These are phyloP conservation scores for Puccinellia tenuiflora DNA, from an alignment of 176 grass and related monocot species.

Conservation along the genomic window DNA sequence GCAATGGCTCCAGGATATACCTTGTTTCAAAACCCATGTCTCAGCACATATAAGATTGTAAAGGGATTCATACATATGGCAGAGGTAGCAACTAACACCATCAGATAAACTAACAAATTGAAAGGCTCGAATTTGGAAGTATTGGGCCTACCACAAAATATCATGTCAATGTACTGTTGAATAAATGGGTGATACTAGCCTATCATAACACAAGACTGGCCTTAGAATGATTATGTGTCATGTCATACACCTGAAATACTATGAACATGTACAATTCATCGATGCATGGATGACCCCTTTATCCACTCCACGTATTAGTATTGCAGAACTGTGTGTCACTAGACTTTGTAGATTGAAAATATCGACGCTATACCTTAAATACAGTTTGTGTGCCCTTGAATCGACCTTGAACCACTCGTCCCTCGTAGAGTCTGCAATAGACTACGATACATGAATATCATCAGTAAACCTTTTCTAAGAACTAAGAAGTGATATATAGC, in stretches of 20 bases:
- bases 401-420: conserved; percentile 78
- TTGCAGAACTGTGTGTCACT: background rate
- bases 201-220: background rate
- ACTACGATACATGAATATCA: conserved; percentile 45
- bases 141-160: conserved; percentile 1
- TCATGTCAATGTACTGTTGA: conserved; percentile 1
- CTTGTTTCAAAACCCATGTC: conserved; percentile 55
- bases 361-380: conserved; percentile 60
- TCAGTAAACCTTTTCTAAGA: conserved; percentile 11
- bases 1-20: conserved; percentile 73
- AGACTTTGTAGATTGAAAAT: background rate
- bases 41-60: conserved; percentile 44
- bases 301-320: background rate
- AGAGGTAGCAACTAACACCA: conserved; percentile 14
- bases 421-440: conserved; percentile 81
- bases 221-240: background rate
- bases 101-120: conserved; percentile 3
- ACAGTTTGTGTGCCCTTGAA: conserved; percentile 51
- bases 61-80: conserved; percentile 30
- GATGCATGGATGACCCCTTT: background rate
- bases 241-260: background rate
- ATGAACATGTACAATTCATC: conserved; percentile 11
- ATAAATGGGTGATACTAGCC: background rate
- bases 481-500: background rate
- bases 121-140: background rate